Base-by-base conservation (phyloP, 768 basidiomycete genomes). In the Amanita muscaria region DNA sequence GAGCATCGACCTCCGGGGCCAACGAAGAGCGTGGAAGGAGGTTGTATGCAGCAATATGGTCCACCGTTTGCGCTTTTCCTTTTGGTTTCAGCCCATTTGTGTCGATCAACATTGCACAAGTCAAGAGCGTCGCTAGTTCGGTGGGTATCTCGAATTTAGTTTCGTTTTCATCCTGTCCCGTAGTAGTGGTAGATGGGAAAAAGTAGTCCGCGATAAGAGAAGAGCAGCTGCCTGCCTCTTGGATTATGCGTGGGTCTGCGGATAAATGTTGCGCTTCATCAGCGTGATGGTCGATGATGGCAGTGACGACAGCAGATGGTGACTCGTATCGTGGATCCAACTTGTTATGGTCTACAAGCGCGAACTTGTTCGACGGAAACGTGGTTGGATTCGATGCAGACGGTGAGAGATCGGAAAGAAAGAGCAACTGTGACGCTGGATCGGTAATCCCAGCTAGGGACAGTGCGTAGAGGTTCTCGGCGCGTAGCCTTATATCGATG, bases 271-370 rank as follows among this genome's bases (percentile, higher is more conserved):
- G 60, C 0, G 72, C 69, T 55, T 98, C 93, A 60, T 99, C 94
- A 12, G 71, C 79, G 56, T 98, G 92, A 57, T 99, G 94, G 59
- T 99, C 96, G 21, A 98, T 65, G 42, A 98, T 69, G 2, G 84
- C 81, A 0, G 76, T 68, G 8, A 98, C 88, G n/a, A 64, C 61
- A 0, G 68, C 63, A 27, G 60, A 56, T 0, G 68, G 61, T 2
- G 48, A 30, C 2, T 62, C 51, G 57, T 76, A 83, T 29, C 55
- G 54, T 1, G 65, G 53, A 21, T 60, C 63, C 16, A 96, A 72
- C 5, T 69, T 68, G 56, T 98, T 99, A 62, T 97, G 93, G 61
- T 99, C 96, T 34, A 97, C 90, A 14, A 99, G 72, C 0, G 79
- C 86, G 55, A 88, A 88, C 5, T 63, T 68, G 12, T 69, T 68